phyloP scores from a whole-genome alignment of 257 asterid genomes.

The Capsicum baccatum region DNA sequence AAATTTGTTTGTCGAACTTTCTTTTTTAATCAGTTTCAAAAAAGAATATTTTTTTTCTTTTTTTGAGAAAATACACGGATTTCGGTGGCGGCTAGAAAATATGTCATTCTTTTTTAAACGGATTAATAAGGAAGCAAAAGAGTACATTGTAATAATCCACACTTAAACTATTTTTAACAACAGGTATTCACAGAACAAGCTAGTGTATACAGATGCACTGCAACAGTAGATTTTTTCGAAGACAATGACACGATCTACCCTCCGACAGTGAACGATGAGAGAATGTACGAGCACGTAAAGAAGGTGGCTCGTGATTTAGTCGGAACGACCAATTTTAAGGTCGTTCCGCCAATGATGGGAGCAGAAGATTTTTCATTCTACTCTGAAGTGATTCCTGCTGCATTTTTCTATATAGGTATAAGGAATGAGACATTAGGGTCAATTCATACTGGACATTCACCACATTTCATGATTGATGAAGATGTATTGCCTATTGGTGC shows the following conservation, averaged over 20 bases:
- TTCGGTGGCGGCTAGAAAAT: too few species aligned
- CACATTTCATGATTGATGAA: slow-evolving; percentile 86
- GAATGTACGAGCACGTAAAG: slow-evolving; percentile 65
- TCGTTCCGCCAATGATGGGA: slow-evolving; percentile 82
- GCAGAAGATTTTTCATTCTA: slow-evolving; percentile 93
- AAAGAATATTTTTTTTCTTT: too few species aligned
- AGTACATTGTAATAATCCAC: not conserved
- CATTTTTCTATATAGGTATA: slow-evolving; percentile 80
- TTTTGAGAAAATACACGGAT: too few species aligned
- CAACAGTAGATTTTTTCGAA: slow-evolving; percentile 81
- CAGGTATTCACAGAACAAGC: slow-evolving; percentile 83
- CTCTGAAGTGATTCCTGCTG: slow-evolving; percentile 77
- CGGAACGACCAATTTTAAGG: slow-evolving; percentile 56
- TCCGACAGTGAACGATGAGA: slow-evolving; percentile 71
- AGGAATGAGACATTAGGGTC: slow-evolving; percentile 74
- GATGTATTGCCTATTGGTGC: slow-evolving; percentile 82
- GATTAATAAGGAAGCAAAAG: too few species aligned
- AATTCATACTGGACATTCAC: slow-evolving; percentile 69
- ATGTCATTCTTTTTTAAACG: not conserved
- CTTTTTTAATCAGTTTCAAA: too few species aligned
- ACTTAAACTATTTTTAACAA: not conserved
- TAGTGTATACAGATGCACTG: slow-evolving; percentile 73
- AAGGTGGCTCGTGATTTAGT: slow-evolving; percentile 50
- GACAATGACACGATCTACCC: slow-evolving; percentile 69
- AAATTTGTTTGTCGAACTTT: too few species aligned